These are phyloP conservation scores for Cadophora gregata DNA, from an alignment of 2,329 filamentous ascomycete genomes.

Conservation along the genomic window DNA sequence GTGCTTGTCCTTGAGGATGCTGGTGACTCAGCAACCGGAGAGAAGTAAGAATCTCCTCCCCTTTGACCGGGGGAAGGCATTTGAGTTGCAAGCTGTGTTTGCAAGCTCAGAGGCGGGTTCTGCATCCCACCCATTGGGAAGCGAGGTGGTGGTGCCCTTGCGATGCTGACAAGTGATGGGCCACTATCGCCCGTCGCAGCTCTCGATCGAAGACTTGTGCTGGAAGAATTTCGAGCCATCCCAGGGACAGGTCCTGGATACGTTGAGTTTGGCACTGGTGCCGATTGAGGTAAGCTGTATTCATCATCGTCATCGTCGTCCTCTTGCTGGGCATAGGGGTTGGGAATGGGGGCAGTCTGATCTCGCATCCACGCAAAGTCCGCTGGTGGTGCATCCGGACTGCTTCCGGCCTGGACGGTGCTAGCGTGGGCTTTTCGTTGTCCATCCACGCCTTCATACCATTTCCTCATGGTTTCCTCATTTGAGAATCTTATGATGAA, in stretches of 20 bases:
- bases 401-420: slow-evolving; percentile 55
- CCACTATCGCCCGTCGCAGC: slow-evolving; percentile 77
- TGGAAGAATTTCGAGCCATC: slow-evolving; percentile 74
- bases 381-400: slow-evolving; percentile 49
- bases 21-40: slow-evolving; percentile 80
- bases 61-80: slow-evolving; percentile 47
- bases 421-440: slow-evolving; percentile 71
- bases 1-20: slow-evolving; percentile 77
- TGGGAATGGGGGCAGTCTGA: slow-evolving; percentile 71
- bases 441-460: slow-evolving; percentile 78
- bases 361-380: slow-evolving; percentile 83
- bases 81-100: slow-evolving; percentile 55
- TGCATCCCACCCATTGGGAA: slow-evolving; percentile 65
- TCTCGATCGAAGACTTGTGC: slow-evolving; percentile 74
- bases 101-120: slow-evolving; percentile 70
- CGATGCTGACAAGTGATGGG: slow-evolving; percentile 61
- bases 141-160: slow-evolving; percentile 68
- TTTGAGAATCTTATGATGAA: slow-evolving; percentile 94
- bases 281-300: slow-evolving; percentile 40
- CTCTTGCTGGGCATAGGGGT: slow-evolving; percentile 76
- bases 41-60: slow-evolving; percentile 83
- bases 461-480: slow-evolving; percentile 92
- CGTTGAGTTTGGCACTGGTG: slow-evolving; percentile 46
- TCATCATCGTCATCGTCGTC: slow-evolving; percentile 68
- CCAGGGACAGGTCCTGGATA: slow-evolving; percentile 51